Evolutionary conservation across 106 monocot genomes (phyloP), one percentile per base, ranked within the genome.

Genomic region (Apostasia shenzhenica): DNA sequence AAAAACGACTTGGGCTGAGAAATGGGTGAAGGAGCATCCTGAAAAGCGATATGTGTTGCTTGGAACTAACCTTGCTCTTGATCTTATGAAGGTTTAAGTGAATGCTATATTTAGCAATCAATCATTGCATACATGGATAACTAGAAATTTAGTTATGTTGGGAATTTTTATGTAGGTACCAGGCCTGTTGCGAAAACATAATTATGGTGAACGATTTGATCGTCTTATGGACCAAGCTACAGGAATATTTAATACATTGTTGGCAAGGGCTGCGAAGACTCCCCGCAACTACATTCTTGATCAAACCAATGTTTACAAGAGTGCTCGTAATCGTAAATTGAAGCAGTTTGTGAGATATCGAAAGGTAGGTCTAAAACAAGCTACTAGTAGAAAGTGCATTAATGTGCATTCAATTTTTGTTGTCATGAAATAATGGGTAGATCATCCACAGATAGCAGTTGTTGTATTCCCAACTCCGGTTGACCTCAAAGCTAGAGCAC

Each of bases 231-330:
- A 85, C 38, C 73, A 70, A 14, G 90, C 90, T 55, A 90, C 83
- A 13, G 75, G 62, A 56, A 90, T 90, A 69, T 90, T 90, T 69
- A 90, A 90, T 70, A 83, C 75, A 37, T 73, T 89, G 67, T 47
- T 90, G 54, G 14, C 76, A 4, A 85, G 83, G 58, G 90, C 90
- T 43, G 63, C 85, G 43, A 90, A 78, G 66, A 81, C 65, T 44
- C 85, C 76, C 40, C 80, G 80, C 37, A 90, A 85, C 71, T 90
- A 81, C 75, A 83, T 90, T 65, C 69, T 90, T 59, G 90, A 90
- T 78, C 90, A 90, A 70, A 90, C 90, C 45, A 90, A 90, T 76
- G 90, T 90, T 70, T 90, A 83, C 72, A 81, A 78, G 71, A 90
- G 54, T 78, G 85, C 90, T 11, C 80, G 90, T 48, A 90, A 66